phyloP scores from a whole-genome alignment of 2,329 filamentous ascomycete genomes.

The Clarireedia homoeocarpa region DNA sequence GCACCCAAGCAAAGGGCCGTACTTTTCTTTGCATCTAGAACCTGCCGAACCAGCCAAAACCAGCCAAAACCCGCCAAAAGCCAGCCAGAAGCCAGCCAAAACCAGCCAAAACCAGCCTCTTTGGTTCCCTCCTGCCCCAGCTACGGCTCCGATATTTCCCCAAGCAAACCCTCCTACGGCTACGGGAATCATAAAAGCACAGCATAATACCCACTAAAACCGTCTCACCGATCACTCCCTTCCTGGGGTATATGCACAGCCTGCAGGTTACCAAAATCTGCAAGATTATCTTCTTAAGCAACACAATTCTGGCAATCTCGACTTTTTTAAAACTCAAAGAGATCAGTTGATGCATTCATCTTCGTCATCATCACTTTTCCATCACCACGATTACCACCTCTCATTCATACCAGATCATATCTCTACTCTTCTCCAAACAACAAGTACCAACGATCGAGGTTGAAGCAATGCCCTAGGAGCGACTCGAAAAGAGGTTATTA shows the following conservation, averaged over 20 bases:
- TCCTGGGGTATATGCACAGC: neutral
- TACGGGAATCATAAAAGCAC: too few species aligned
- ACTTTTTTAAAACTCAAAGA: neutral
- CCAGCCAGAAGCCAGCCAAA: too few species aligned
- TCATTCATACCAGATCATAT: neutral
- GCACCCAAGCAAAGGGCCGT: too few species aligned
- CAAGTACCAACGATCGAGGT: conserved; percentile 18
- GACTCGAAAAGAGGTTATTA: conserved; percentile 10
- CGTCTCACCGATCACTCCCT: neutral
- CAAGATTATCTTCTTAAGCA: conserved; percentile 10
- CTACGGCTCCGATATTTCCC: too few species aligned
- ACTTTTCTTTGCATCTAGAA: too few species aligned
- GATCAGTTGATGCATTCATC: conserved; percentile 9
- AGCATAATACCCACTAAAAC: too few species aligned
- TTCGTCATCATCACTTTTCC: neutral
- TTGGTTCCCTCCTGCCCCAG: too few species aligned
- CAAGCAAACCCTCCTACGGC: too few species aligned
- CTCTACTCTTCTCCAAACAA: conserved; percentile 10
- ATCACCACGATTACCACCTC: neutral
- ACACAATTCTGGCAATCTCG: conserved; percentile 1
- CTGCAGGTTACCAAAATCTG: neutral
- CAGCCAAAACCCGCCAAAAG: too few species aligned
- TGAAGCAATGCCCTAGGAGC: conserved; percentile 26
- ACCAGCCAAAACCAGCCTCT: too few species aligned
- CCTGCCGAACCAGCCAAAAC: too few species aligned